Evolutionary conservation across 2,329 filamentous ascomycete genomes (phyloP).

Genomic region (Beauveria sp.): DNA sequence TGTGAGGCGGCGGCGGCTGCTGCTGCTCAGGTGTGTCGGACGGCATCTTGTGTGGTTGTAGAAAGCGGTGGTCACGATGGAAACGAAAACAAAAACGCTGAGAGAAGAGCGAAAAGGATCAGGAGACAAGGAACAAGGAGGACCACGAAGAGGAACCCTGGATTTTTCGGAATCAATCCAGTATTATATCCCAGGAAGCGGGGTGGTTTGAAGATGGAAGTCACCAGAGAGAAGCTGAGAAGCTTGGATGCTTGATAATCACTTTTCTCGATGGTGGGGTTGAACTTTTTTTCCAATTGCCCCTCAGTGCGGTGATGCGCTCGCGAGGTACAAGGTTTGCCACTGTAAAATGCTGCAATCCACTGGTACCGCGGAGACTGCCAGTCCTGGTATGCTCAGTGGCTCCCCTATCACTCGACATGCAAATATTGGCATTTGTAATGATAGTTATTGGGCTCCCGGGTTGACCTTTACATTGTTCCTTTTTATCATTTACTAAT

Average conservation of each 20-base stretch:
- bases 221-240: neutral
- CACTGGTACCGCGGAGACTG: neutral
- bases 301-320: constrained; percentile 6
- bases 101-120: neutral
- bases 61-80: neutral
- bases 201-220: constrained; percentile 1
- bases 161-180: neutral
- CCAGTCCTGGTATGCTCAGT: neutral
- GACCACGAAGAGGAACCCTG: neutral
- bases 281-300: constrained; percentile 9
- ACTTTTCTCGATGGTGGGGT: constrained; percentile 11
- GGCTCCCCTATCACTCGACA: neutral
- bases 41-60: neutral
- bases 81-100: neutral
- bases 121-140: neutral
- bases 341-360: neutral
- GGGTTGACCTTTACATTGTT: neutral
- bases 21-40: neutral
- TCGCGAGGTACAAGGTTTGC: neutral
- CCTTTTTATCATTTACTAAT: too few relatives aligned
- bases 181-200: neutral
- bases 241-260: constrained; percentile 11
- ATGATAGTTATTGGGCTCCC: neutral
- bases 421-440: neutral
- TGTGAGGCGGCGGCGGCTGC: constrained; percentile 18